These are phyloP conservation scores for Psilocybe subaeruginosa DNA, from an alignment of 768 basidiomycete genomes.

Conservation along the genomic window DNA sequence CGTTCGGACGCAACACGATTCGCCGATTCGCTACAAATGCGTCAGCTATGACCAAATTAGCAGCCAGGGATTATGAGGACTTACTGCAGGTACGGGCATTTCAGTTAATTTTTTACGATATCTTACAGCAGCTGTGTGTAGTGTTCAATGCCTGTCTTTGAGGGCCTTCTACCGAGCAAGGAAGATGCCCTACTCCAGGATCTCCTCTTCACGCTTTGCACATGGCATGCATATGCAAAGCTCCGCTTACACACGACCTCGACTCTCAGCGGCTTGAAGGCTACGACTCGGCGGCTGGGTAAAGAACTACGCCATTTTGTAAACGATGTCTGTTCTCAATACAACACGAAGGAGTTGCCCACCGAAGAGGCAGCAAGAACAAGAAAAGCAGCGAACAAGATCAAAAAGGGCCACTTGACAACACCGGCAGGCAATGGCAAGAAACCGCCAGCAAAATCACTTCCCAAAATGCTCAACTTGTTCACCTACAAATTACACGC, in stretches of 20 bases:
- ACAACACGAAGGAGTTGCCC: constrained; percentile 23
- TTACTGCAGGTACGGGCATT: constrained; percentile 30
- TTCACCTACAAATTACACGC: constrained; percentile 13
- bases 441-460: too few relatives aligned
- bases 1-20: constrained; percentile 25
- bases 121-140: constrained; percentile 2
- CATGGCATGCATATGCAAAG: constrained; percentile 42
- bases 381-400: constrained; percentile 14
- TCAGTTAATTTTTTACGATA: background rate
- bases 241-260: constrained; percentile 35
- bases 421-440: too few relatives aligned
- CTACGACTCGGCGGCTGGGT: constrained; percentile 30
- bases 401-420: background rate
- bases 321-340: constrained; percentile 17
- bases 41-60: constrained; percentile 27
- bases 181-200: constrained; percentile 28
- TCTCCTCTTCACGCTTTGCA: constrained; percentile 31
- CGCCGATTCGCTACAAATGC: constrained; percentile 26
- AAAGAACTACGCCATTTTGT: constrained; percentile 24
- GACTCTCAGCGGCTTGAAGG: constrained; percentile 29
- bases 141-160: constrained; percentile 37
- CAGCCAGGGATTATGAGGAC: constrained; percentile 35
- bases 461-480: constrained; percentile 11
- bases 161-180: constrained; percentile 25
- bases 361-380: constrained; percentile 24